Base-by-base conservation (phyloP, 2,329 filamentous ascomycete genomes). In the Daldinia eschscholtzii region DNA sequence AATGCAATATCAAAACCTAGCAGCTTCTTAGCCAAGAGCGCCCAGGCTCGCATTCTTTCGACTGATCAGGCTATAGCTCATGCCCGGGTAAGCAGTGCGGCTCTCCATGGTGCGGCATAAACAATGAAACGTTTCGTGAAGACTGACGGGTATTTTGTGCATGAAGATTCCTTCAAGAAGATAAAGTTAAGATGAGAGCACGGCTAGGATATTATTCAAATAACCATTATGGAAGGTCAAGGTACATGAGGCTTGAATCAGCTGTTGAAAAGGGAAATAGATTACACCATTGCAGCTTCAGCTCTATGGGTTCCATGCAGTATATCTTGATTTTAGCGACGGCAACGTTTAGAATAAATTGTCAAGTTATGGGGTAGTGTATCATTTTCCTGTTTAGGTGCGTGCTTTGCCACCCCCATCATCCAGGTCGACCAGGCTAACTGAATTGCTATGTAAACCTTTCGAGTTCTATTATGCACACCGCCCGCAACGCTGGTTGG, bases 321-420 rank as follows among this genome's bases (percentile, higher is more conserved):
- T 35, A 35, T 53, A n/a, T 18, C 28, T 28, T 35, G 26, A 20
- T 33, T 44, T 35, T 3, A 18, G 26, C 26, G 56, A 44, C 23
- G 9, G 4, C 39, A 15, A 44, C 18, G 56, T 58, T 46, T 58
- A 46, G 42, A 10, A 44, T 58, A 57, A 28, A 57, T 35, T 44
- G 18, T 33, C 12, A 44, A 28, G 37, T 13, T 23, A 37, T 56
- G 30, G 56, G 39, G 9, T 46, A 10, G 13, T 3, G 56, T 58
- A 46, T 46, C 56, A 58, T 13, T 12, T 13, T n/a, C 26, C 7
- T 1, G 12, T 33, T 58, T 15, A 4, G 15, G 15, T 20, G 2
- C 18, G 7, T 46, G 55, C 55, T 57, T 44, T 44, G 56, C 56
- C 56, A 58, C 56, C 56, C 55, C 39, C 56, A 58, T 58, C 9